A percentile compares a stretch with the other conserved stretches of the same genome.
These are phyloP conservation scores for Arabidopsis thaliana DNA, from an alignment of 345 rosid species.

Conservation along the genomic window DNA sequence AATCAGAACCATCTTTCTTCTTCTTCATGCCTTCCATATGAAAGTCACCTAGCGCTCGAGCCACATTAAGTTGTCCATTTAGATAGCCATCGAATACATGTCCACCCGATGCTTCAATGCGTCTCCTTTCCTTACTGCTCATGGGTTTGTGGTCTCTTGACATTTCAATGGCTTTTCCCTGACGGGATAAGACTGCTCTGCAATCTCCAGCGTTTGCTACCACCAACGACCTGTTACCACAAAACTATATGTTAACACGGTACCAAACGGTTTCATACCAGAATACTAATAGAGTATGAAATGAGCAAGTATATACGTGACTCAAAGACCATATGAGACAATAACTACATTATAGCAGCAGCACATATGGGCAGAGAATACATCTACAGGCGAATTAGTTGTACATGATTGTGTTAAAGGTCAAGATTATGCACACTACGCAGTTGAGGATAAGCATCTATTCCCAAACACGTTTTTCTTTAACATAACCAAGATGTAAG, in stretches of 20 bases:
- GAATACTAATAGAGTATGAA: background rate
- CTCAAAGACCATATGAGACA: background rate
- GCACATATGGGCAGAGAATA: background rate
- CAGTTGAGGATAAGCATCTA: too few relatives aligned
- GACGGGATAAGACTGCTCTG: conserved; percentile 79
- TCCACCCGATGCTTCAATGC: conserved; percentile 85
- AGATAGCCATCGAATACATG: conserved; percentile 69
- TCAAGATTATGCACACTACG: too few relatives aligned
- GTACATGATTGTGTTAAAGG: too few relatives aligned
- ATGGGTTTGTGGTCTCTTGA: conserved; percentile 89
- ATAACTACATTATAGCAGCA: conserved; percentile 13
- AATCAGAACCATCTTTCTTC: conserved; percentile 47
- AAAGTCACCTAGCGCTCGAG: conserved; percentile 95
- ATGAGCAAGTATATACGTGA: background rate
- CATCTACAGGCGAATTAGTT: background rate
- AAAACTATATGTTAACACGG: conserved; percentile 17
- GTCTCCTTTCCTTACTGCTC: conserved; percentile 61
- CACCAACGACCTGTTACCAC: conserved; percentile 61
- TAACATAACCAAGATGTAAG: background rate
- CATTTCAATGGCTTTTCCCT: conserved; percentile 85
- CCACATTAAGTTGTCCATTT: conserved; percentile 78
- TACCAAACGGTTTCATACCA: background rate
- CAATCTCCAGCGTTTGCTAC: conserved; percentile 97
- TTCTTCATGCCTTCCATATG: conserved; percentile 88
- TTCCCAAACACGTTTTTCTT: too few relatives aligned